Conservation (phyloP, 2,329 filamentous ascomycete species). For the Penicillium corylophilum region DNA sequence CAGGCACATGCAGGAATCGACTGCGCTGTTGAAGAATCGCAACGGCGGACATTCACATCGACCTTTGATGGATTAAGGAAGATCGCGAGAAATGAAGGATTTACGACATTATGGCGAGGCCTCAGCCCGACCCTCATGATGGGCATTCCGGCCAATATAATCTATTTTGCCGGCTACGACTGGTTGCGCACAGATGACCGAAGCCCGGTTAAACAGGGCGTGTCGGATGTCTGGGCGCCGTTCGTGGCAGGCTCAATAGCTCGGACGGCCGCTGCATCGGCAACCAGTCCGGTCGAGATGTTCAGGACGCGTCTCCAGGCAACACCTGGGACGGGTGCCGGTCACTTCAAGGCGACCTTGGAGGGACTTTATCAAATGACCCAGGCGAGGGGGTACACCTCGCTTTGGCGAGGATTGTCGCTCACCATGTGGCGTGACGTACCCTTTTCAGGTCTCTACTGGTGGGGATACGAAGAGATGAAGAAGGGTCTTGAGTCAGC, state of each 20-base stretch:
- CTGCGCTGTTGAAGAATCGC: constrained; percentile 85
- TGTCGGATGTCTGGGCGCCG: constrained; percentile 72
- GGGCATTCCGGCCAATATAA: constrained; percentile 93
- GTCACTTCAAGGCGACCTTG: constrained; percentile 77
- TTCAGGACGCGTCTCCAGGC: constrained; percentile 91
- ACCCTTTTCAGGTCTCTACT: constrained; percentile 95
- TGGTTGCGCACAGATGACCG: constrained; percentile 74
- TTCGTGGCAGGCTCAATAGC: constrained; percentile 77
- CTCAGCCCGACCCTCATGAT: constrained; percentile 92
- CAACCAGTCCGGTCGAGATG: constrained; percentile 88
- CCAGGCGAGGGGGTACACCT: constrained; percentile 68
- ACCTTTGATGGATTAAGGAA: constrained; percentile 91
- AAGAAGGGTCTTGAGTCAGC: constrained; percentile 69
- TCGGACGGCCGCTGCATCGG: constrained; percentile 74
- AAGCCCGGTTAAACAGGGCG: constrained; percentile 67
- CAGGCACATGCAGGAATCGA: constrained; percentile 52
- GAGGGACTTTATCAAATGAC: constrained; percentile 78
- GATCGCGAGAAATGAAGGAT: constrained; percentile 89
- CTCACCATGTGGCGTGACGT: constrained; percentile 96
- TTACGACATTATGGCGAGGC: constrained; percentile 84
- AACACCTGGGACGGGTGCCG: constrained; percentile 56
- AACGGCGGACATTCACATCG: constrained; percentile 79
- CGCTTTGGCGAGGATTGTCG: constrained; percentile 85
- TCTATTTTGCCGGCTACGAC: constrained; percentile 98
- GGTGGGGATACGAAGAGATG: constrained; percentile 93